phyloP scores from a whole-genome alignment of 495 filamentous ascomycete genomes.

The Penicillium canescens region DNA sequence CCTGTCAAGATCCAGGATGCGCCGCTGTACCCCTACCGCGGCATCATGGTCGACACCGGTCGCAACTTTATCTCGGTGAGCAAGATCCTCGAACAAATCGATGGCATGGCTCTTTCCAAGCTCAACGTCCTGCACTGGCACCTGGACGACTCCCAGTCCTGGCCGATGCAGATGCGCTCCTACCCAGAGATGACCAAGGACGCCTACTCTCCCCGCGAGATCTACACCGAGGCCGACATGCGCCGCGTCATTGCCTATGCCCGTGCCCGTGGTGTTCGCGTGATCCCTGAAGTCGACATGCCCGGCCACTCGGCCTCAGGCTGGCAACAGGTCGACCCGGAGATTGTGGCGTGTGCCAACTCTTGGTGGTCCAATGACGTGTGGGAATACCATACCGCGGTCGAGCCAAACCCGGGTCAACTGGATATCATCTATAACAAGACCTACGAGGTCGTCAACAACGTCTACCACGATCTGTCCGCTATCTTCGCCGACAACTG shows the following conservation, averaged over 20 bases:
- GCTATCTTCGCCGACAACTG: slow-evolving; percentile 51
- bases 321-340: slow-evolving; percentile 55
- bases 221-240: slow-evolving; percentile 39
- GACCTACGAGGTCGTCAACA: slow-evolving; percentile 52
- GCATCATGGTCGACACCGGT: slow-evolving; percentile 52
- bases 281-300: slow-evolving; percentile 55
- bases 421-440: slow-evolving; percentile 56
- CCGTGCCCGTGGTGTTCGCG: slow-evolving; percentile 45
- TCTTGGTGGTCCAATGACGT: slow-evolving; percentile 60
- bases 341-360: slow-evolving; percentile 51
- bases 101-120: slow-evolving; percentile 54
- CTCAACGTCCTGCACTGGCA: slow-evolving; percentile 57
- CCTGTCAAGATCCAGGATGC: slow-evolving; percentile 48
- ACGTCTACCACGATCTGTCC: slow-evolving; percentile 55
- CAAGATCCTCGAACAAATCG: slow-evolving; percentile 53
- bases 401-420: slow-evolving; percentile 58
- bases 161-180: slow-evolving; percentile 48
- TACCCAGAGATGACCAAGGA: slow-evolving; percentile 57
- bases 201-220: slow-evolving; percentile 51
- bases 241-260: slow-evolving; percentile 47
- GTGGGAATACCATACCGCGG: slow-evolving; percentile 51
- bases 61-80: slow-evolving; percentile 49
- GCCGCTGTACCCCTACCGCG: slow-evolving; percentile 50
- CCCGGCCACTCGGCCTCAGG: slow-evolving; percentile 52
- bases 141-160: slow-evolving; percentile 51